Percentiles rank a stretch among this genome's conserved stretches.
Conservation (phyloP, 2,329 filamentous ascomycete genomes). For the Penicillium sp. region DNA sequence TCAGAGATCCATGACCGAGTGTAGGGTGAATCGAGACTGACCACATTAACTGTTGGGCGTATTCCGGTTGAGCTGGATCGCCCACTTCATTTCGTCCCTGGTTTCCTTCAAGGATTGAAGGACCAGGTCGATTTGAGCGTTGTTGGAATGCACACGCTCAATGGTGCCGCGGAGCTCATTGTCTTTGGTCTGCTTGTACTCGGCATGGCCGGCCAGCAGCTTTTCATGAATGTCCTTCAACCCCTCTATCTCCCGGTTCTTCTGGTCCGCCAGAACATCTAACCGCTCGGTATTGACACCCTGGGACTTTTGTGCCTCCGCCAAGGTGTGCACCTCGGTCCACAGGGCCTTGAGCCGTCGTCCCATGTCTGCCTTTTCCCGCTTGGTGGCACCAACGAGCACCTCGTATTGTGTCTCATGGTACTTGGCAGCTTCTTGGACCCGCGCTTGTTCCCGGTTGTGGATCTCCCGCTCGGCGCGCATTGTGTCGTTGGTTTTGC, state of each 20-base stretch:
- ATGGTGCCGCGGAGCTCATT: constrained; percentile 33
- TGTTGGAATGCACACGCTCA: constrained; percentile 27
- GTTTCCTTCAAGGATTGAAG: constrained; percentile 40
- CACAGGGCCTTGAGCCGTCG: constrained; percentile 36
- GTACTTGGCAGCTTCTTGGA: constrained; percentile 37
- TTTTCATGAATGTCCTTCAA: constrained; percentile 39
- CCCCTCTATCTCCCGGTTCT: constrained; percentile 41
- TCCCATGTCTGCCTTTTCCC: constrained; percentile 39
- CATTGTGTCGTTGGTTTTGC: constrained; percentile 35
- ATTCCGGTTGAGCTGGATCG: constrained; percentile 39
- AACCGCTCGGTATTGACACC: constrained; percentile 37
- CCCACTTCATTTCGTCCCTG: constrained; percentile 45
- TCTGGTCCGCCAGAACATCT: constrained; percentile 44
- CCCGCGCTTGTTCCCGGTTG: constrained; percentile 35
- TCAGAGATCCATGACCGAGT: not conserved
- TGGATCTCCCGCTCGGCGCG: constrained; percentile 38
- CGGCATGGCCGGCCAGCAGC: constrained; percentile 36
- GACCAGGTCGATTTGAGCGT: constrained; percentile 32
- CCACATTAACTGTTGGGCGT: constrained; percentile 23
- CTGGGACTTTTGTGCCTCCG: constrained; percentile 34
- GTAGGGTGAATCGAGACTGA: not conserved
- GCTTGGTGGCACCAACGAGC: constrained; percentile 36
- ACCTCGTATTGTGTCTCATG: constrained; percentile 42
- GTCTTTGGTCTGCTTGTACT: constrained; percentile 42
- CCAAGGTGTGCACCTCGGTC: constrained; percentile 32